Evolutionary conservation across 768 basidiomycete species (phyloP), one percentile per base, ranked within the genome.

Genomic region (Phlegmacium glaucopus): DNA sequence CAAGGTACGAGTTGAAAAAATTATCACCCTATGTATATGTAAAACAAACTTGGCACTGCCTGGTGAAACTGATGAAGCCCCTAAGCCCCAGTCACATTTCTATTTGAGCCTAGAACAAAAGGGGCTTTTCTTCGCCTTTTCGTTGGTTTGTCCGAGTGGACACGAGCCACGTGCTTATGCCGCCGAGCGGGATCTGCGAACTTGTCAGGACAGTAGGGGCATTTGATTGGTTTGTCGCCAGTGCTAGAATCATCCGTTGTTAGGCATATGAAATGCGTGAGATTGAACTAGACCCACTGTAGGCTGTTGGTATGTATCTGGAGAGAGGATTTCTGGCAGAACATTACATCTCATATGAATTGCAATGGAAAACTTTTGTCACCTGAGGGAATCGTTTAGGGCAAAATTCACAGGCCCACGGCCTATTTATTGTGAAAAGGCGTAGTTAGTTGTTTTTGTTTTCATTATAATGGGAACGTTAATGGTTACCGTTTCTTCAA

Each of bases 401-500:
- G 56, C 83, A 84, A 43, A 72, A 64, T 13, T 63, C 63, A 58
- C 83, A 83, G 29, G 70, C 56, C 51, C 72, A 81, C 4, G 74
- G 76, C 57, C 82, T 83, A 28, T 45, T 22, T 22, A 51, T 16
- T 22, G 42, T 30, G 8, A 13, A 25, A 42, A 39, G 11, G 40
- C 39, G 18, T 22, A 15, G 12, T 42, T 13, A 34, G 25, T 16
- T 7, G 13, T 39, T 9, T 30, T 16, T 38, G 10, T 13, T 10
- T n/a, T 16, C 7, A n/a, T n/a, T n/a, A n/a, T 16, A 15, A 16
- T 9, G 26, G 27, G 16, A 22, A 22, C 5, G 22, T 22, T 22
- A 22, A 22, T 22, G 22, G 79, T 50, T 50, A 81, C 85, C 78
- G 81, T 54, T 78, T 71, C 42, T 76, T 71, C 39, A 87, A 60